Percentiles rank a stretch among this genome's conserved stretches.
Conservation (phyloP, 2,329 filamentous ascomycete species). For the Verticillium nonalfalfae region DNA sequence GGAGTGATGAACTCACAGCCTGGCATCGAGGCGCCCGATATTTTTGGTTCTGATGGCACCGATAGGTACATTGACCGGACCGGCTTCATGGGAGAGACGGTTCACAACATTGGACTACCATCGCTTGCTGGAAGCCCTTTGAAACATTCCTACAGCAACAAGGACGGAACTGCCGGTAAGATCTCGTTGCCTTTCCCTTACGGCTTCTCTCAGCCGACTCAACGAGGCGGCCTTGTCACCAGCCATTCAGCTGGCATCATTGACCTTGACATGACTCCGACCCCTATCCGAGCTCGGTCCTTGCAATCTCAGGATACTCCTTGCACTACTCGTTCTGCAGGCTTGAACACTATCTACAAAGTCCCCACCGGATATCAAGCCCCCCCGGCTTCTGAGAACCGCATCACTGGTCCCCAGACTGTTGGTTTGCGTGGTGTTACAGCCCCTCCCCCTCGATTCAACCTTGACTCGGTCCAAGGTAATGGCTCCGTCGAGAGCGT, state of each 20-base stretch:
- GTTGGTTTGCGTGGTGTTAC: background rate
- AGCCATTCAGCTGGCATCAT: background rate
- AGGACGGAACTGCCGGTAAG: no score
- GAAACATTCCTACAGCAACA: no score
- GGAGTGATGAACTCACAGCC: background rate
- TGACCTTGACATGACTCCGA: background rate
- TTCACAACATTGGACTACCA: background rate
- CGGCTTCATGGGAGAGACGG: background rate
- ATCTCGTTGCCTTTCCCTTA: background rate
- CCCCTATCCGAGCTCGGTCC: background rate
- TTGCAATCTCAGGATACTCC: background rate
- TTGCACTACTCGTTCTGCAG: background rate
- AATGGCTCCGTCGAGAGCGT: background rate
- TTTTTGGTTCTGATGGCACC: background rate
- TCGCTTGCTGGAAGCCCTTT: background rate
- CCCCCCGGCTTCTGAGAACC: background rate
- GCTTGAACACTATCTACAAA: background rate
- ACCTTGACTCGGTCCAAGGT: background rate
- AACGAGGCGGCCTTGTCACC: background rate
- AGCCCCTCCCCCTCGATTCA: background rate
- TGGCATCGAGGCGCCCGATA: no score
- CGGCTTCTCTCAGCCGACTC: background rate
- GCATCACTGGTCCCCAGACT: background rate
- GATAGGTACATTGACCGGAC: background rate
- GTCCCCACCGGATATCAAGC: no score